Evolutionary conservation across 768 basidiomycete genomes (phyloP), one percentile per base, ranked within the genome.

Genomic region (Tulasnella sp.): DNA sequence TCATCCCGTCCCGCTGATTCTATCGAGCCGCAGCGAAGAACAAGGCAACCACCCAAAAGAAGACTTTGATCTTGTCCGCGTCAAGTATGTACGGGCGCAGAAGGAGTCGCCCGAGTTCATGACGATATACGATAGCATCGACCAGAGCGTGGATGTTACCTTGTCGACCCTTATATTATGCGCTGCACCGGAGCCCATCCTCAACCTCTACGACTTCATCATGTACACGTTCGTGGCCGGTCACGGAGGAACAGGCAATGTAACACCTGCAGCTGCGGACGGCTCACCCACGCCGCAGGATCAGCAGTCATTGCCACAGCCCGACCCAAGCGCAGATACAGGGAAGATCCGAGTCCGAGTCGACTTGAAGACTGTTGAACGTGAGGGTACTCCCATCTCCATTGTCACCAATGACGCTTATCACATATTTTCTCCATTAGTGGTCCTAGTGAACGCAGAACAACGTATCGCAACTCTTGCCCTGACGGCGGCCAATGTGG

Each of bases 191-290:
- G 90, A 92, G 67, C 93, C 95, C 11, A 84, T 97, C 44, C 74
- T 99, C 38, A 78, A 86, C 1, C 72, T 97, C 21, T 98, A 97
- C 71, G 93, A 98, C 73, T 97, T 95, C 73, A 81, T 99, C 71
- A 94, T 99, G 86, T 86, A 88, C 2, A 97, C 96, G 0, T 99
- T 99, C 71, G 88, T 91, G 9, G 81, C 86, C 8, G 65, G 51
- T 3, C 26, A 75, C 61, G 42, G 42, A 19, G 29, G 32, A 1
- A 58, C 68, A 32, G 52, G 63, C 51, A 59, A 32, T 43, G 32
- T 21, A 41, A 60, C 51, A 4, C 49, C 64, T 23, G 42, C 56
- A 38, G 58, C 49, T n/a, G 51, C 27, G 23, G 58, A 44, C n/a
- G 15, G 34, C 34, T 15, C 34, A 38, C 7, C 5, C 15, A 47